Percentiles rank a stretch among this genome's conserved stretches.
Evolutionary conservation across 495 filamentous ascomycete genomes (phyloP).

Genomic region (Neurospora intermedia): DNA sequence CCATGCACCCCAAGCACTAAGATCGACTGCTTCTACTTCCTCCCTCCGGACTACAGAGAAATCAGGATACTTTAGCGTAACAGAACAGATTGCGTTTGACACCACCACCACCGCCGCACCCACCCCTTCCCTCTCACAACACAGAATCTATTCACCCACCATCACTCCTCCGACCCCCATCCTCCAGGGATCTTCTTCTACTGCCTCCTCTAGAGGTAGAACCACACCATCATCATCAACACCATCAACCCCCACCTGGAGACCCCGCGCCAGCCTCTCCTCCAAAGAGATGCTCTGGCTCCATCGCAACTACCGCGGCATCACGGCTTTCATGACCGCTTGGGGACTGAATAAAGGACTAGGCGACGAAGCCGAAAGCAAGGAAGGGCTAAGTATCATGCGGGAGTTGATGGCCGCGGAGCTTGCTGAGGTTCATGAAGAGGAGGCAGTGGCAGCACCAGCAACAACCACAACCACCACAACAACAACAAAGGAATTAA

Average conservation of each 20-base stretch:
- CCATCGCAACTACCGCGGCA: conserved; percentile 31
- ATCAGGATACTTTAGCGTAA: neutral
- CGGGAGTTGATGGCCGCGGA: conserved; percentile 28
- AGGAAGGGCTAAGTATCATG: conserved; percentile 26
- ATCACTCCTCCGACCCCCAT: conserved; percentile 7
- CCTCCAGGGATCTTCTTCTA: neutral
- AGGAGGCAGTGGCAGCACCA: neutral
- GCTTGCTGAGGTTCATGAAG: neutral
- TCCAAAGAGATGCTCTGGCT: conserved; percentile 26
- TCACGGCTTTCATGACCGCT: conserved; percentile 27
- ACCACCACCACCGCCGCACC: neutral
- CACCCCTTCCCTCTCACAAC: neutral
- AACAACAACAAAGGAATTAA: no score
- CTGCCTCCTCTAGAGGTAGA: neutral
- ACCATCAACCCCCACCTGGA: neutral
- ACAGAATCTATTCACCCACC: neutral
- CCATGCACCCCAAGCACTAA: neutral
- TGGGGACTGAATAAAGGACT: conserved; percentile 22
- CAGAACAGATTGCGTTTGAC: neutral
- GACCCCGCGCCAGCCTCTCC: neutral
- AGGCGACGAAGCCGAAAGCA: conserved; percentile 17
- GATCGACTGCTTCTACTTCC: neutral
- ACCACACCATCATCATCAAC: neutral
- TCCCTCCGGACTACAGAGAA: neutral
- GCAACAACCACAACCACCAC: no score